Conservation (phyloP, 371 early-diverging fungal species). For the Thermomucor indicae-seudaticae region DNA sequence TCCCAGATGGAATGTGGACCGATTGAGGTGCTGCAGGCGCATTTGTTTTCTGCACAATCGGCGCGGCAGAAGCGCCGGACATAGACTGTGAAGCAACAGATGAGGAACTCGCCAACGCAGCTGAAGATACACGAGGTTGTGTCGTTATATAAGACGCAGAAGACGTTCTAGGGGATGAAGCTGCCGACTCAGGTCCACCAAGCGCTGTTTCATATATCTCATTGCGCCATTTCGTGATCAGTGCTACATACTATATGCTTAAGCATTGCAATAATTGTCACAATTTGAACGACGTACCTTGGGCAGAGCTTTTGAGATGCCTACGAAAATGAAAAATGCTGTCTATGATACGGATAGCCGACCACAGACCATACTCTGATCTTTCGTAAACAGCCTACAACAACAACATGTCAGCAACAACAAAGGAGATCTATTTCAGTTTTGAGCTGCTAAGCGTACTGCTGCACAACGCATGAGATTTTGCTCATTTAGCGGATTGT, state of each 20-base stretch:
- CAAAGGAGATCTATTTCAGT: not conserved
- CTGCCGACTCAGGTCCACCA: not conserved
- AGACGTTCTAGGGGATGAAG: not conserved
- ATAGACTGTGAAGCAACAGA: not conserved
- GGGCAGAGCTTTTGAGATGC: not conserved
- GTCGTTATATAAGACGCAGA: not conserved
- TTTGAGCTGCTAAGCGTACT: constrained; percentile 6
- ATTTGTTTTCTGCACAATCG: not conserved
- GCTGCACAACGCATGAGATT: constrained; percentile 24
- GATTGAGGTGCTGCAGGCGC: constrained; percentile 8
- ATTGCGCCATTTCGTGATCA: constrained; percentile 8
- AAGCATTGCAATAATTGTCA: not conserved
- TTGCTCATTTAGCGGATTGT: constrained; percentile 20
- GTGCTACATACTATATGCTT: not conserved
- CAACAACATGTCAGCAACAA: not conserved
- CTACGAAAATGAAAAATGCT: constrained; percentile 5
- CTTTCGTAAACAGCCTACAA: constrained; percentile 12
- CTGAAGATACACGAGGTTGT: not conserved
- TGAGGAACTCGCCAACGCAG: not conserved
- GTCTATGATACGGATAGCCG: constrained; percentile 22
- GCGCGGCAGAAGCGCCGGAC: not conserved
- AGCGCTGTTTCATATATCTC: constrained; percentile 3
- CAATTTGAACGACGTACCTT: constrained; percentile 12
- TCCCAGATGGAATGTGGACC: not conserved
- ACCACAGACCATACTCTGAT: constrained; percentile 18